Base-by-base conservation (phyloP, 495 filamentous ascomycete species). In the Penicillium desertorum region DNA sequence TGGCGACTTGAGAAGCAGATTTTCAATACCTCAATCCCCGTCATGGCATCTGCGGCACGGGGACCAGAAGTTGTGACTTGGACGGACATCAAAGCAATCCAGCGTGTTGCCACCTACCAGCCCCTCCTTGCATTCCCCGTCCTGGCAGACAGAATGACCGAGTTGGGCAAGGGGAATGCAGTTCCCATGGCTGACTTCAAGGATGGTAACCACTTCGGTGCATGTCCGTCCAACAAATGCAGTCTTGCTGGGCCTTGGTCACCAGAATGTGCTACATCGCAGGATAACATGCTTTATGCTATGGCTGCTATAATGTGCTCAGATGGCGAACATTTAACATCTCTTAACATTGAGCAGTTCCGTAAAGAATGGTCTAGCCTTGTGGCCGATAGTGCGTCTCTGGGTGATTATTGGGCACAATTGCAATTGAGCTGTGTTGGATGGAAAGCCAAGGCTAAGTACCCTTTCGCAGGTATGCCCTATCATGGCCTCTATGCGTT, bases 291-390 rank as follows among this genome's bases (percentile, higher is more conserved):
- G 17, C 37, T 64, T 0, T 74, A 74, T 39, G 79, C 81, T 0
- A 78, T 70, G 10, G 61, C 75, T 16, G 84, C 85, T 3, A 84
- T 91, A 41, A 68, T 86, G 1, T 91, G 88, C 61, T 71, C 80
- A 0, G 88, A 92, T 65, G 79, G 78, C 0, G 75, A 77, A 27
- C 73, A 72, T 16, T 60, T 82, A 53, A 69, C 69, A 6, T 62
- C 63, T 2, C 59, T 72, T 2, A 77, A 75, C 4, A 54, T 75
- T 1, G 62, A 71, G 1, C 62, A 64, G 2, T 88, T 90, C 50
- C 56, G 63, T 3, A 48, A 62, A 1, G 79, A 83, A 54, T 78
- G 81, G 60, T 44, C 69, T 27, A 39, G 67, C 9, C 68, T 88
- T 4, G 63, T 66, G 7, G 52, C 61, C 4, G 78, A 85, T 30